Conservation (phyloP, 352 stramenopile genomes). For the Pythium scleroteichum region DNA sequence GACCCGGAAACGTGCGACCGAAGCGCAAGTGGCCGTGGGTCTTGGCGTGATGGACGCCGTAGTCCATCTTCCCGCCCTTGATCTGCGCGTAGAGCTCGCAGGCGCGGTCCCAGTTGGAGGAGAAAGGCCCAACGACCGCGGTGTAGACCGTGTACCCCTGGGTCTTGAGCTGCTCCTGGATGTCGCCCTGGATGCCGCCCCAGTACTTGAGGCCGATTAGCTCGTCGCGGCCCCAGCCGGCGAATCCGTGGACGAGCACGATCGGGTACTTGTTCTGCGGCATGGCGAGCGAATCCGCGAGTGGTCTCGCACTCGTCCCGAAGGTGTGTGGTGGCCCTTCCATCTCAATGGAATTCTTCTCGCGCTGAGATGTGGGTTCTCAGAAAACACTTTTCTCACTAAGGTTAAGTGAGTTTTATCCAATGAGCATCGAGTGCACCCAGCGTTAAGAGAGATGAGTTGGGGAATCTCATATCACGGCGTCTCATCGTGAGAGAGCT, state of each 20-base stretch:
- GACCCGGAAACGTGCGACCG: conserved; percentile 47
- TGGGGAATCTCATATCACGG: neutral
- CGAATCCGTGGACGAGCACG: conserved; percentile 30
- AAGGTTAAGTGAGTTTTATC: neutral
- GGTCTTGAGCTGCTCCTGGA: conserved; percentile 27
- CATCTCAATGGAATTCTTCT: neutral
- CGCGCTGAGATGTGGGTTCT: neutral
- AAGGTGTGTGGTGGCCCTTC: conserved; percentile 12
- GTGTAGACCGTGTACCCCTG: conserved; percentile 33
- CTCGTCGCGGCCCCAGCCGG: conserved; percentile 25
- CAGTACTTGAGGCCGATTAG: conserved; percentile 24
- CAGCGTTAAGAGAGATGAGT: neutral
- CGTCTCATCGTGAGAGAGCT: neutral
- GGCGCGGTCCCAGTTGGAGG: conserved; percentile 37
- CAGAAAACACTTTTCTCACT: no score
- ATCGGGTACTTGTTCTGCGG: conserved; percentile 24
- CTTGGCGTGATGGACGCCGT: conserved; percentile 26
- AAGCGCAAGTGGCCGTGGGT: conserved; percentile 28
- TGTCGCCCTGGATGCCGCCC: conserved; percentile 24
- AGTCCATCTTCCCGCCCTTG: conserved; percentile 33
- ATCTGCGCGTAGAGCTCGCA: conserved; percentile 41
- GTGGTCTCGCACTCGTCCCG: neutral
- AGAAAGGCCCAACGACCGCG: conserved; percentile 28
- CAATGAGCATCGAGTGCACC: neutral
- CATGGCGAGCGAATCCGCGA: neutral